Evolutionary conservation across 495 filamentous ascomycete species (phyloP).

Genomic region (Aeminium ludgeri): DNA sequence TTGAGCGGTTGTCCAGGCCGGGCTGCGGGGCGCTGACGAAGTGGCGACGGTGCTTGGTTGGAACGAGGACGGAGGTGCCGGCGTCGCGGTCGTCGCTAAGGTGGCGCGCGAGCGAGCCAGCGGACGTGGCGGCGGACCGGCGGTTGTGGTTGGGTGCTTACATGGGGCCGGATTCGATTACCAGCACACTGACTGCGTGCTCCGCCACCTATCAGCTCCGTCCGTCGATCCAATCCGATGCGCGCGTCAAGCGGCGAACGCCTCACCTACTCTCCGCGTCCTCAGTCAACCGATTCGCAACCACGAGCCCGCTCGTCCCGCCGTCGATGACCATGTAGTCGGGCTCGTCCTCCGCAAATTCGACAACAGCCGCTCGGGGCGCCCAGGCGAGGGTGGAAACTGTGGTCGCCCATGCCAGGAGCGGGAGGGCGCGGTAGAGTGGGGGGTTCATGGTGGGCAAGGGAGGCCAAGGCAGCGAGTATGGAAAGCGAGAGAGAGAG

Average conservation of each 20-base stretch:
- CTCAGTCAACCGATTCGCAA: conserved; percentile 10
- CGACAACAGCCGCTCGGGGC: no score
- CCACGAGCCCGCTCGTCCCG: conserved; percentile 6
- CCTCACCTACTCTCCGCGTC: conserved; percentile 7
- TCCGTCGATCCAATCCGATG: not conserved
- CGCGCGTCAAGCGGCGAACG: no score
- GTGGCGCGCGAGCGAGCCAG: not conserved
- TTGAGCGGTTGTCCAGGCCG: conserved; percentile 3
- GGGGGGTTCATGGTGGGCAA: no score
- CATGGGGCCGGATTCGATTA: conserved; percentile 11
- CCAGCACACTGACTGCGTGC: conserved; percentile 8
- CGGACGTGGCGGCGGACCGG: not conserved
- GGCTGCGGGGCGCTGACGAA: conserved; percentile 5
- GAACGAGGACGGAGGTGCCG: not conserved
- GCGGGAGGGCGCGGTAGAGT: no score
- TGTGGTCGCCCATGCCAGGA: no score
- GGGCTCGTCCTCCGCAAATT: not conserved
- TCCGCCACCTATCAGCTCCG: not conserved
- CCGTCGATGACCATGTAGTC: conserved; percentile 13
- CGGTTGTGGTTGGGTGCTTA: not conserved
- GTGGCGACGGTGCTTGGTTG: not conserved
- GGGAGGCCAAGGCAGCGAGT: no score
- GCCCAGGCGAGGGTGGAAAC: no score
- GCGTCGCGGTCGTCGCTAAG: not conserved
- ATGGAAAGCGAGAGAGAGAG: no score